Evolutionary conservation across 1,284 basidiomycete species (phyloP), one percentile per base, ranked within the genome.

Genomic region (Ceratobasidium sp.): DNA sequence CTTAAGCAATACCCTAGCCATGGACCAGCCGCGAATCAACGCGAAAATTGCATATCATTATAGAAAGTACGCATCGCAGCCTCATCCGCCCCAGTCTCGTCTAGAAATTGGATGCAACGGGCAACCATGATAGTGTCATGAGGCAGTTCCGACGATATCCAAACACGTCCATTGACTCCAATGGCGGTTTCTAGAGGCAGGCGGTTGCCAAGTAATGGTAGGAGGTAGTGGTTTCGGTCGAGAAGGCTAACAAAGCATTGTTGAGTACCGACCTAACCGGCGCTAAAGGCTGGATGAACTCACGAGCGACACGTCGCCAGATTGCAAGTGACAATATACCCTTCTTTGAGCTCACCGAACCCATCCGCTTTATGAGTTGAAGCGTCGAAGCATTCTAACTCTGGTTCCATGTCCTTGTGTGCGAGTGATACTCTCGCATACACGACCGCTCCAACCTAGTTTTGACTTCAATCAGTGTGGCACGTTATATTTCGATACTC

Each of bases 321-420:
- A 80, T 91, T 93, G 79, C 92, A 93, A 74, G 87, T 87, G 17
- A 90, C 86, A 64, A 95, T 79, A 78, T 94, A 94, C 1, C 94
- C 94, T 9, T 90, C 91, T 76, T 91, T 92, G 29, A 96, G 86
- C 79, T 94, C 93, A 1, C 94, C 94, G 78, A 92, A 95, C 0
- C 93, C 94, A 77, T 92, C 91, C 0, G 93, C 84, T 82, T 95
- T 96, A 78, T 88, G 90, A 36, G 92, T 93, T 78, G 94, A 91
- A 2, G 93, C 92, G 80, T 95, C 92, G 79, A 95, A 94, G 80
- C 94, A 96, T 80, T 95, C 93, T 4, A 96, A 84, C 79, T 96
- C 94, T 1, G 94, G 94, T 67, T 96, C 94, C 90, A 95, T 94
- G 80, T 96, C 93, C 79, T 93, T 93, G 79, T 95, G 92, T 17